These are phyloP conservation scores for Penicillium sp. DNA, from an alignment of 2,329 filamentous ascomycete genomes.

Conservation along the genomic window DNA sequence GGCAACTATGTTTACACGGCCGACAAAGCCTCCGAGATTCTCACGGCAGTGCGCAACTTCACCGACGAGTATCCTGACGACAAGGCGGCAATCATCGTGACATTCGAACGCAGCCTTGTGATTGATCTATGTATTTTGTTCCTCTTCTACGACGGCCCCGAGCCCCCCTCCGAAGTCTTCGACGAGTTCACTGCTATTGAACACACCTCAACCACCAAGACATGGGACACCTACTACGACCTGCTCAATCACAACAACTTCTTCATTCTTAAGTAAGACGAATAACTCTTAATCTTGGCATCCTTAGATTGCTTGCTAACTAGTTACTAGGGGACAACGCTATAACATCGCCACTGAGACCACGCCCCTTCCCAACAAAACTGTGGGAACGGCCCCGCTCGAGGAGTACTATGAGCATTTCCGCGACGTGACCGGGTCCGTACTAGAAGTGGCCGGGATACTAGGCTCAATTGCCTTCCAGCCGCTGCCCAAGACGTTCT, in stretches of 20 bases:
- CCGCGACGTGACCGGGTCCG: constrained; percentile 28
- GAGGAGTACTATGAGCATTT: constrained; percentile 35
- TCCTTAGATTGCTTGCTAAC: background rate
- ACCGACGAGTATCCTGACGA: constrained; percentile 53
- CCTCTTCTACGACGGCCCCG: constrained; percentile 60
- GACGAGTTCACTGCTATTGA: constrained; percentile 53
- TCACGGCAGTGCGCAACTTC: constrained; percentile 36
- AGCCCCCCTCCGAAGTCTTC: constrained; percentile 54
- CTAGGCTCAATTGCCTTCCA: constrained; percentile 39
- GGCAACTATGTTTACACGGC: constrained; percentile 45
- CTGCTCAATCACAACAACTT: constrained; percentile 47
- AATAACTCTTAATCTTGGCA: background rate
- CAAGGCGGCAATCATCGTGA: constrained; percentile 60
- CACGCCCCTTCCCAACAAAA: constrained; percentile 34
- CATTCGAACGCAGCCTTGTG: constrained; percentile 47
- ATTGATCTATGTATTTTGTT: constrained; percentile 60
- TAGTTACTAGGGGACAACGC: constrained; percentile 32
- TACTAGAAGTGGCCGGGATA: constrained; percentile 27
- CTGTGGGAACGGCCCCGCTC: constrained; percentile 30
- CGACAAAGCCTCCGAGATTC: constrained; percentile 36
- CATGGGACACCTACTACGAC: constrained; percentile 47
- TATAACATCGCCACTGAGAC: constrained; percentile 43
- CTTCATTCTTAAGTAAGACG: constrained; percentile 28
- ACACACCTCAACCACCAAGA: constrained; percentile 47
- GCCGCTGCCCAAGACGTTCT: constrained; percentile 35